Base-by-base conservation (phyloP, 257 asterid genomes). In the Rubia yunnanensis region DNA sequence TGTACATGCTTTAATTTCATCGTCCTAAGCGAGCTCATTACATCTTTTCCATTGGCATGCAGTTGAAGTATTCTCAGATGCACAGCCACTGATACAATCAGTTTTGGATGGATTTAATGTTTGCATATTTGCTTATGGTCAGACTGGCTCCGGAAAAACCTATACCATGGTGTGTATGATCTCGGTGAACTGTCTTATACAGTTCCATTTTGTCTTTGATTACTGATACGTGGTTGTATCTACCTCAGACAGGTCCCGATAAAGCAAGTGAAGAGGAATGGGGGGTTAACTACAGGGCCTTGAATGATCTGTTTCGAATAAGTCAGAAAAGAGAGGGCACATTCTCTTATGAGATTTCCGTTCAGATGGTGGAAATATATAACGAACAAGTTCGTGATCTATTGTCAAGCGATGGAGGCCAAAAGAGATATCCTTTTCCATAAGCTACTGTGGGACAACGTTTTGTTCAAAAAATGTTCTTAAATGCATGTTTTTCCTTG, bases 361-460 rank as follows among this genome's bases (percentile, higher is more conserved):
- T 81, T 58, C 99, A 94, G 73, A 94, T 94, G 95, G 94, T 94
- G 64, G 99, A 94, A 70, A 88, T 90, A 78, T 94, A 94, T 60
- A 94, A 94, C 36, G 98, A 94, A 77, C 96, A 88, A 84, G 95
- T 94, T 27, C 98, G 99, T n/a, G 99, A 94, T 74, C 78, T 94
- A 80, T 85, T 90, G 31, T 71, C 96, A 46, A 83, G 23, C 60
- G 95, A 90, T 54, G 81, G 78, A 46, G 23, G 88, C 26, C 87
- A 72, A 44, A 90, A 91, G 64, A 94, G 72, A 90, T 92, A 92
- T 92, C 98, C 96, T 85, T 74, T 34, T 72, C n/a, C 59, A 28
- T 64, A 14, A 34, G 14, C 53, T 31, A n/a, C n/a, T n/a, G 2
- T 20, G 28, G 18, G 3, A 48, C 44, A 36, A 36, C 1, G 26